Evolutionary conservation across 2,329 filamentous ascomycete genomes (phyloP).

Genomic region (Cladorrhinum sp.): DNA sequence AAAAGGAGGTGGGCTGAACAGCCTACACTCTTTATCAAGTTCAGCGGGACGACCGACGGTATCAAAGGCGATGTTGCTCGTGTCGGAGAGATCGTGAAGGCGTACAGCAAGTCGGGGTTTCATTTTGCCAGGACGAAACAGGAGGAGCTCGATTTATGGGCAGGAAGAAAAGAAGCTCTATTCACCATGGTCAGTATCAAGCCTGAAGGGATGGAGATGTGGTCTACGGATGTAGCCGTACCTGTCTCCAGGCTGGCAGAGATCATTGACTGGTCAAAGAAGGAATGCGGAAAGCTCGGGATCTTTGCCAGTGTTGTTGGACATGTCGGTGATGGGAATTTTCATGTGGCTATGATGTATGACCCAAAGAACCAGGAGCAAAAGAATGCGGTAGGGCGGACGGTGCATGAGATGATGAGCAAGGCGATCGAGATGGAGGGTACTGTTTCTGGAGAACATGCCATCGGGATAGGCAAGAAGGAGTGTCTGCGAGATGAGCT

Average conservation of each 20-base stretch:
- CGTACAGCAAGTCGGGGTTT: constrained; percentile 51
- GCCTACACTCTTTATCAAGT: constrained; percentile 74
- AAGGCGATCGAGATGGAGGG: constrained; percentile 65
- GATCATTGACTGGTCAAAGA: constrained; percentile 67
- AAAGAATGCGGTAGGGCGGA: constrained; percentile 41
- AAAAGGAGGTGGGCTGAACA: constrained; percentile 60
- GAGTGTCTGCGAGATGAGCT: constrained; percentile 49
- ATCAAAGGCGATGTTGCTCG: constrained; percentile 63
- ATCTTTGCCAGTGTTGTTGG: constrained; percentile 60
- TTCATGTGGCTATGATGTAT: constrained; percentile 46
- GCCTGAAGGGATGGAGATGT: constrained; percentile 59
- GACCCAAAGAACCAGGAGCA: constrained; percentile 50
- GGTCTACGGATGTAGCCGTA: constrained; percentile 80
- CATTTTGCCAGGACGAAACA: constrained; percentile 64
- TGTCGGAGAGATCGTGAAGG: constrained; percentile 57
- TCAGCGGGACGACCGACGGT: constrained; percentile 60
- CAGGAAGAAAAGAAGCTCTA: constrained; percentile 69
- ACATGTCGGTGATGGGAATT: constrained; percentile 68
- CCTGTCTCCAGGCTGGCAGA: constrained; percentile 69
- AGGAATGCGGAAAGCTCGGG: constrained; percentile 53
- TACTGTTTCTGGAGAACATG: constrained; percentile 51
- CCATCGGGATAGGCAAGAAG: constrained; percentile 28
- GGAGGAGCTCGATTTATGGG: constrained; percentile 70
- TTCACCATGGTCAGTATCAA: constrained; percentile 69
- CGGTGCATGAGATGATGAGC: constrained; percentile 64